phyloP scores from a whole-genome alignment of 257 asterid genomes.

The Nicotiana tabacum region DNA sequence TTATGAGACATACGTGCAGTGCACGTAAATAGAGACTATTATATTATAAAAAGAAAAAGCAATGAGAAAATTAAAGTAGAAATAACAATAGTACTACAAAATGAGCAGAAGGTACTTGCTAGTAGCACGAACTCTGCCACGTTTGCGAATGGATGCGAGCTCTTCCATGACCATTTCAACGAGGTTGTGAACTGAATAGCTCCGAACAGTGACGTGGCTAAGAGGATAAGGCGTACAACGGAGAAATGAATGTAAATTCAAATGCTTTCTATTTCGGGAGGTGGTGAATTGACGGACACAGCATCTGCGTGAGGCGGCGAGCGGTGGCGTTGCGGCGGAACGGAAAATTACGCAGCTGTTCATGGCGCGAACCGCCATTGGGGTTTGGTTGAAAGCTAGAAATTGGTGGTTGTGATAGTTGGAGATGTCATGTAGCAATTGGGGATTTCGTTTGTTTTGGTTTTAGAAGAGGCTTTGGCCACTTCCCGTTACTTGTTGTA shows the following conservation, averaged over 20 bases:
- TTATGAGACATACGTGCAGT: no score
- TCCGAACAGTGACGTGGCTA: constrained; percentile 33
- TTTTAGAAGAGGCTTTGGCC: not conserved
- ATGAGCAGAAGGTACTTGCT: constrained; percentile 42
- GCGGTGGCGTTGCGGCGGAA: constrained; percentile 55
- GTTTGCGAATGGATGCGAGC: constrained; percentile 44
- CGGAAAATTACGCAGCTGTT: constrained; percentile 59
- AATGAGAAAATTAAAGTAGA: no score
- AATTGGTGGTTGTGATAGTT: not conserved
- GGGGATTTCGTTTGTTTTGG: not conserved
- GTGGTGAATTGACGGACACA: constrained; percentile 18
- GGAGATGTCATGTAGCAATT: not conserved
- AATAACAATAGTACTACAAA: not conserved
- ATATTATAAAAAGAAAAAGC: no score
- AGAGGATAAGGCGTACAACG: constrained; percentile 23
- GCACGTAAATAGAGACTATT: no score
- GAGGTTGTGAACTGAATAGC: constrained; percentile 54
- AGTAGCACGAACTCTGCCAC: constrained; percentile 50
- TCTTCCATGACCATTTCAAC: constrained; percentile 53
- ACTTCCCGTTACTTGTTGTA: not conserved
- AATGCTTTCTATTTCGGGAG: not conserved
- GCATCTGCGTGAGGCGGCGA: constrained; percentile 35
- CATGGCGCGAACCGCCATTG: constrained; percentile 76
- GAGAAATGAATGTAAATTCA: constrained; percentile 23
- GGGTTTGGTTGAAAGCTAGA: not conserved